Evolutionary conservation across 2,329 filamentous ascomycete genomes (phyloP).

Genomic region (Geosmithia morbida): DNA sequence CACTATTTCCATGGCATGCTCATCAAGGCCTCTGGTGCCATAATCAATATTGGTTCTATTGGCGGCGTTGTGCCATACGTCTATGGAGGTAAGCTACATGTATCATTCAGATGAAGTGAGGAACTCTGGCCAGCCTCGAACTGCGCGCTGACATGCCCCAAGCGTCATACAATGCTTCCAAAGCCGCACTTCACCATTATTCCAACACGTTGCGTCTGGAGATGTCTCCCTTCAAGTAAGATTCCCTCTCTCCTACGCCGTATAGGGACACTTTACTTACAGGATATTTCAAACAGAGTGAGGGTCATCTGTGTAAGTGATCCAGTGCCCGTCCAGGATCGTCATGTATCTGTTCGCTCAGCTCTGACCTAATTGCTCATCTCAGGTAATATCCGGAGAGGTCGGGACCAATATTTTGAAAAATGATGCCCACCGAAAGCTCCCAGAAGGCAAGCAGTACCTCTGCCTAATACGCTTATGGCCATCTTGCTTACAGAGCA

Average conservation of each 20-base stretch:
- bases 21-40: slow-evolving; percentile 8
- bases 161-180: slow-evolving; percentile 9
- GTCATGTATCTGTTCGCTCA: too few species aligned
- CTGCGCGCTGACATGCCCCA: neutral
- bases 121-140: too few species aligned
- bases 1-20: slow-evolving; percentile 7
- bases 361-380: neutral
- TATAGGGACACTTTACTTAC: neutral
- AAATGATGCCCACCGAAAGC: slow-evolving; percentile 1
- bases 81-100: slow-evolving; percentile 4
- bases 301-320: neutral
- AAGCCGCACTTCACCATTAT: slow-evolving; percentile 9
- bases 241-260: neutral
- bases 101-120: neutral
- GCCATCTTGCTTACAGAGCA: neutral
- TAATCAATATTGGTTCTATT: slow-evolving; percentile 11
- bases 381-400: slow-evolving; percentile 5
- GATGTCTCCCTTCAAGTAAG: slow-evolving; percentile 9
- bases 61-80: slow-evolving; percentile 8
- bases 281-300: neutral
- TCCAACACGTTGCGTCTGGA: slow-evolving; percentile 8
- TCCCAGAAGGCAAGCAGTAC: neutral
- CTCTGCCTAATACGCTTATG: neutral
- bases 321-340: too few species aligned
- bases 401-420: slow-evolving; percentile 3